Evolutionary conservation across 2,329 filamentous ascomycete species (phyloP), one percentile per base, ranked within the genome.

Genomic region (Aspergillus nomiae): DNA sequence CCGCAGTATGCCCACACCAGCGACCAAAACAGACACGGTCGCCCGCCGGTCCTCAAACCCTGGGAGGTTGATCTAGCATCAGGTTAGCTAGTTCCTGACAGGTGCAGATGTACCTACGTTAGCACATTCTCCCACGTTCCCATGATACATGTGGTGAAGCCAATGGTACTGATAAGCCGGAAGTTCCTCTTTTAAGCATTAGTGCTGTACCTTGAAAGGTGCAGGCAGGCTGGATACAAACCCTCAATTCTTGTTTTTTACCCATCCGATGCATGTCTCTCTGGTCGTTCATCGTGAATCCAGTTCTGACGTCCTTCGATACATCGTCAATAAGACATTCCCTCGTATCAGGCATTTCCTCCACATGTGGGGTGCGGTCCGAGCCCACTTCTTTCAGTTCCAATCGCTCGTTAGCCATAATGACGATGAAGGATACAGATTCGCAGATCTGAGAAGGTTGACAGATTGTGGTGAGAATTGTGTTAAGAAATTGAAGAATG

Each of bases 191-290:
- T n/a, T 24, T 7, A 6, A 14, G 1, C 9, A 11, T 58, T 16
- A 59, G 32, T 12, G 14, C 14, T 0, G 2, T 32, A 7, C 11
- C n/a, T 8, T 34, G 12, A 14, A 2, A 3, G 7, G 2, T 19
- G 19, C 6, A 11, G 10, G n/a, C 4, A 45, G 30, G 16, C 43
- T 32, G 9, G 3, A 50, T 34, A 1, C 56, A 2, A 59, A 59
- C 56, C 21, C 56, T 46, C n/a, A 59, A 21, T 38, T 59, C 56
- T 32, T 59, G 56, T 7, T 51, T 59, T n/a, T 59, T 59, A 4
- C 45, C 56, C 56, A 59, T 51, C 11, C 56, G 56, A 16, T 51
- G 45, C 56, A 51, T 59, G 36, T 59, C 56, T 10, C 30, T 46
- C 16, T 59, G 56, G 16, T 59, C 56, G 10, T 46, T 36, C 4